Evolutionary conservation across 2,329 filamentous ascomycete species (phyloP).

Genomic region (Hypoxylon sp.): DNA sequence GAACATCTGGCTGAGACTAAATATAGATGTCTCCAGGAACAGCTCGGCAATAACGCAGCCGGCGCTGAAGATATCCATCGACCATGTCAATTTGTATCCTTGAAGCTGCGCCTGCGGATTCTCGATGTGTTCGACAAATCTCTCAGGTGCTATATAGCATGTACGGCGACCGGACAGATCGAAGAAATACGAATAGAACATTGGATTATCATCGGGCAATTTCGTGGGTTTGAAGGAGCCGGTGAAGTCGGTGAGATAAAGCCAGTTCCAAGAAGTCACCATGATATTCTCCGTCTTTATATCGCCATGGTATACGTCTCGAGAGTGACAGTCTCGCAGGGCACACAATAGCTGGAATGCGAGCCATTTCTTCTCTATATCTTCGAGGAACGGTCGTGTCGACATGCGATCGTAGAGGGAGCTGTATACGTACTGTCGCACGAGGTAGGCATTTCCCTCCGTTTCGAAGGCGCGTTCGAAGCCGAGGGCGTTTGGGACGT

Average conservation of each 20-base stretch:
- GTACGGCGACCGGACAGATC: conserved; percentile 90
- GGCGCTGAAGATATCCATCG: conserved; percentile 98
- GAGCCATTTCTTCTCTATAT: conserved; percentile 99
- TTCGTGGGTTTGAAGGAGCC: conserved; percentile 94
- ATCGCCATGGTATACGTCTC: conserved; percentile 93
- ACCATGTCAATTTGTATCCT: conserved; percentile 74
- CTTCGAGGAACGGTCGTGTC: conserved; percentile 93
- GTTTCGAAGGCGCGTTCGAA: conserved; percentile 95
- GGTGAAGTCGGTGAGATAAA: conserved; percentile 97
- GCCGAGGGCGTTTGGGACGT: conserved; percentile 88
- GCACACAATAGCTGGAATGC: conserved; percentile 94
- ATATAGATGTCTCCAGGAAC: conserved; percentile 95
- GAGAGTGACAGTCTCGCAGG: conserved; percentile 87
- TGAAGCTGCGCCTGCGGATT: conserved; percentile 60
- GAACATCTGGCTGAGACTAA: conserved; percentile 94
- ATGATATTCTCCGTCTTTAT: conserved; percentile 98
- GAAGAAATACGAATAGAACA: conserved; percentile 97
- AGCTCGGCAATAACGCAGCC: conserved; percentile 97
- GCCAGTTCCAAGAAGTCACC: conserved; percentile 99
- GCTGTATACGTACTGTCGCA: conserved; percentile 94
- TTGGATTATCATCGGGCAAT: conserved; percentile 94
- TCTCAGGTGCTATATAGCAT: conserved; percentile 93
- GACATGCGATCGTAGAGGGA: conserved; percentile 97
- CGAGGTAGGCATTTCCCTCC: conserved; percentile 87
- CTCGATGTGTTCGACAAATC: conserved; percentile 69